These are phyloP conservation scores for Solanum boliviense DNA, from an alignment of 257 asterid genomes.

Conservation along the genomic window DNA sequence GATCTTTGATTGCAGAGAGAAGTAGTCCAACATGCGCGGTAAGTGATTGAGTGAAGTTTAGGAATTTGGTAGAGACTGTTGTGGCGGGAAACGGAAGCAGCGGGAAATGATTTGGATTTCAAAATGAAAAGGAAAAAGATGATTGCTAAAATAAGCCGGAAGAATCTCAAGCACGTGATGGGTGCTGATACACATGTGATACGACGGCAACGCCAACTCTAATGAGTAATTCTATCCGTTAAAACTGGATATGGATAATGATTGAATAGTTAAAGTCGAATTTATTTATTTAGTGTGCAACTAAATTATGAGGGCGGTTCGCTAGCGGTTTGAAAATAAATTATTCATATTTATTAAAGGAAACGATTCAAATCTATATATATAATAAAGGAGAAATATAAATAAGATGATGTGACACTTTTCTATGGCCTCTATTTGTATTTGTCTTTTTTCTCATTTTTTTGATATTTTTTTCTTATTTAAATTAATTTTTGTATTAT, in stretches of 20 bases:
- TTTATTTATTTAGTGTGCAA: neutral
- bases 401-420: no score
- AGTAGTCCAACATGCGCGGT: slow-evolving; percentile 14
- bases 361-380: no score
- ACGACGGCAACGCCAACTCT: neutral
- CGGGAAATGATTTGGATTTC: slow-evolving; percentile 17
- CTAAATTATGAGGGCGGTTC: no score
- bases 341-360: neutral
- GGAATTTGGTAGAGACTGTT: neutral
- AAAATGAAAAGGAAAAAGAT: neutral
- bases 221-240: neutral
- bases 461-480: no score
- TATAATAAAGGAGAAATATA: no score
- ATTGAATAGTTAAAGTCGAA: neutral
- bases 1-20: neutral
- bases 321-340: no score
- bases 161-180: neutral
- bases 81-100: slow-evolving; percentile 42
- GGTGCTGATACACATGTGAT: neutral
- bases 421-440: no score
- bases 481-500: no score
- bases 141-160: neutral
- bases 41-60: neutral
- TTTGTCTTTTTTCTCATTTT: no score
- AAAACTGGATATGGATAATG: neutral